A percentile compares a stretch with the other conserved stretches of the same genome.
Evolutionary conservation across 2,329 filamentous ascomycete species (phyloP).

Genomic region (Incumbomyces delicatus): DNA sequence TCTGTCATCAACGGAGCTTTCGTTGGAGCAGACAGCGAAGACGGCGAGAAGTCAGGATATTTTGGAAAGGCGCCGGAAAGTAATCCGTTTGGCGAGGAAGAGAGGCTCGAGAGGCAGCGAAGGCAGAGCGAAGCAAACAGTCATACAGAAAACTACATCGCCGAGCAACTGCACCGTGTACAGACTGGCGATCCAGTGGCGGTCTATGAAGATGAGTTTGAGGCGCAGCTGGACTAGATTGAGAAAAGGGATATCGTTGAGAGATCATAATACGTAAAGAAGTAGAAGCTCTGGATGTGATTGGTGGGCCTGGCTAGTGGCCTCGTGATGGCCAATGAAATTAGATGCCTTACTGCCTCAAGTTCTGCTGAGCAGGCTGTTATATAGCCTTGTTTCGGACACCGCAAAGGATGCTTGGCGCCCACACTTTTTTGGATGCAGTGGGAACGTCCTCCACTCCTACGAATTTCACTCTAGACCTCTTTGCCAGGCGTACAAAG

Average conservation of each 20-base stretch:
- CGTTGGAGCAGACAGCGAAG: slow-evolving; percentile 9
- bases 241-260: not conserved
- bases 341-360: no score
- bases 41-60: slow-evolving; percentile 29
- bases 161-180: slow-evolving; percentile 66
- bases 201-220: slow-evolving; percentile 53
- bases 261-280: not conserved
- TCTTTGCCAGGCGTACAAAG: slow-evolving; percentile 11
- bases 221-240: slow-evolving; percentile 43
- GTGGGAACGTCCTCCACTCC: no score
- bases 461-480: no score
- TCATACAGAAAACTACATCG: slow-evolving; percentile 73
- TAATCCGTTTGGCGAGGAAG: slow-evolving; percentile 18
- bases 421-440: no score
- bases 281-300: no score
- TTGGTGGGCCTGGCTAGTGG: no score
- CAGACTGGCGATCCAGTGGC: slow-evolving; percentile 43
- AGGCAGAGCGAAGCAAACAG: slow-evolving; percentile 47
- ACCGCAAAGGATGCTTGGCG: not conserved
- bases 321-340: no score
- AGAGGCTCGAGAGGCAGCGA: slow-evolving; percentile 25
- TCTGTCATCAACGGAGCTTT: slow-evolving; percentile 32
- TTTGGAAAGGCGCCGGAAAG: slow-evolving; percentile 9
- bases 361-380: no score
- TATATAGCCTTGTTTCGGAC: not conserved